Evolutionary conservation across 768 basidiomycete species (phyloP).

Genomic region (Ramaria sp.): DNA sequence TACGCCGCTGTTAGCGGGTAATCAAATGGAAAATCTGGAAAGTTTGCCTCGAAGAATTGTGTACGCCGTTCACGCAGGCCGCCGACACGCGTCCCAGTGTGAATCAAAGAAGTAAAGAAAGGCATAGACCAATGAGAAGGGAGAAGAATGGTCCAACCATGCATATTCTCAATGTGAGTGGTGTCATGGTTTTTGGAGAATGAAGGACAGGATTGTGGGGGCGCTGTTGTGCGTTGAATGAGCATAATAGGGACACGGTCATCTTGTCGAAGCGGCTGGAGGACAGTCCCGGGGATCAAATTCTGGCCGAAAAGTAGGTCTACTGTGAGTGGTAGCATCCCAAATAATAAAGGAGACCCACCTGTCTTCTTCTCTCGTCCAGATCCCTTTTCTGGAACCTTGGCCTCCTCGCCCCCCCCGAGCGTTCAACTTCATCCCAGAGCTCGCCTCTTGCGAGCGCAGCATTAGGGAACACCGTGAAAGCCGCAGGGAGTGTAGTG

Average conservation of each 20-base stretch:
- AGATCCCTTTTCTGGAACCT: constrained; percentile 76
- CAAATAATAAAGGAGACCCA: constrained; percentile 19
- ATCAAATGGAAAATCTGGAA: constrained; percentile 71
- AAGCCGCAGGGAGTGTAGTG: constrained; percentile 14
- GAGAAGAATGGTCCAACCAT: constrained; percentile 83
- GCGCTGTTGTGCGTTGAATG: constrained; percentile 58
- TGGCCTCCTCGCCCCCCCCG: constrained; percentile 39
- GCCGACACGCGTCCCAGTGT: constrained; percentile 75
- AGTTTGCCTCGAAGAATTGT: constrained; percentile 75
- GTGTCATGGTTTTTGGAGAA: constrained; percentile 8
- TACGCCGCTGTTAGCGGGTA: constrained; percentile 54
- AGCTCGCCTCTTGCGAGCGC: constrained; percentile 55
- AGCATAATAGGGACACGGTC: constrained; percentile 77
- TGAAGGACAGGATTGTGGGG: constrained; percentile 15
- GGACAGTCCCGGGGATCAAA: constrained; percentile 63
- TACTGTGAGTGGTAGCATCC: neutral
- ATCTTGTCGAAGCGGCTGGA: constrained; percentile 62
- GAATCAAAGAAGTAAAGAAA: constrained; percentile 71
- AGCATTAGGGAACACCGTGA: constrained; percentile 42
- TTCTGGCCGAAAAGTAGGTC: constrained; percentile 32
- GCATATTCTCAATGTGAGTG: constrained; percentile 35
- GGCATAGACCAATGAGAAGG: constrained; percentile 90
- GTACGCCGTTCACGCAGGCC: constrained; percentile 77
- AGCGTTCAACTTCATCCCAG: constrained; percentile 56
- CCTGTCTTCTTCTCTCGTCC: constrained; percentile 73